Evolutionary conservation across 306 rosid genomes (phyloP).

Genomic region (Adenanthera pavonina): DNA sequence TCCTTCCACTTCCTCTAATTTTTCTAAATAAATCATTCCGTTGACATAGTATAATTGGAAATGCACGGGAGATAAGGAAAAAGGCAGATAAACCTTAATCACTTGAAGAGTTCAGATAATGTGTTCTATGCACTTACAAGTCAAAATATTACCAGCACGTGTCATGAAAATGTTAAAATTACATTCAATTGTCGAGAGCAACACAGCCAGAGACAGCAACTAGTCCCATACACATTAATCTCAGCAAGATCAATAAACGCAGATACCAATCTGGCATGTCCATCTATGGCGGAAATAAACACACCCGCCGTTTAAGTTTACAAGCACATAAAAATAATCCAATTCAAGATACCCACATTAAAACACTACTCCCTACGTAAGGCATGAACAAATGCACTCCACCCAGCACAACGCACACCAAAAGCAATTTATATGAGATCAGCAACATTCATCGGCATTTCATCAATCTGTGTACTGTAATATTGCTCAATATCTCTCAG

Average conservation of each 20-base stretch:
- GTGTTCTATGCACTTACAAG: neutral
- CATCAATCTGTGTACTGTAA: slow-evolving; percentile 97
- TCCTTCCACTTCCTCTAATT: neutral
- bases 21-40: neutral
- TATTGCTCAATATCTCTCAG: slow-evolving; percentile 95
- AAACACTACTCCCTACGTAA: slow-evolving; percentile 37
- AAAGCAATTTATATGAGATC: slow-evolving; percentile 67
- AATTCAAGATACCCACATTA: slow-evolving; percentile 29
- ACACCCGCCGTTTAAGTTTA: slow-evolving; percentile 35
- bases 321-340: slow-evolving; percentile 9
- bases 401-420: slow-evolving; percentile 37
- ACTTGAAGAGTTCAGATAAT: neutral
- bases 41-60: neutral
- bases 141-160: slow-evolving; percentile 1
- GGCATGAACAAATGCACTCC: slow-evolving; percentile 41
- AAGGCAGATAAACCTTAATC: slow-evolving; percentile 15
- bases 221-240: slow-evolving; percentile 36
- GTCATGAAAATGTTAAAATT: slow-evolving; percentile 37
- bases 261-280: neutral
- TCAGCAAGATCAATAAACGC: slow-evolving; percentile 32
- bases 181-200: slow-evolving; percentile 26
- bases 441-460: slow-evolving; percentile 99
- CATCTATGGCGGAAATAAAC: slow-evolving; percentile 22
- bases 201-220: slow-evolving; percentile 32
- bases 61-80: neutral